Conservation (phyloP, 129 eudicot species). For the Apium graveolens region DNA sequence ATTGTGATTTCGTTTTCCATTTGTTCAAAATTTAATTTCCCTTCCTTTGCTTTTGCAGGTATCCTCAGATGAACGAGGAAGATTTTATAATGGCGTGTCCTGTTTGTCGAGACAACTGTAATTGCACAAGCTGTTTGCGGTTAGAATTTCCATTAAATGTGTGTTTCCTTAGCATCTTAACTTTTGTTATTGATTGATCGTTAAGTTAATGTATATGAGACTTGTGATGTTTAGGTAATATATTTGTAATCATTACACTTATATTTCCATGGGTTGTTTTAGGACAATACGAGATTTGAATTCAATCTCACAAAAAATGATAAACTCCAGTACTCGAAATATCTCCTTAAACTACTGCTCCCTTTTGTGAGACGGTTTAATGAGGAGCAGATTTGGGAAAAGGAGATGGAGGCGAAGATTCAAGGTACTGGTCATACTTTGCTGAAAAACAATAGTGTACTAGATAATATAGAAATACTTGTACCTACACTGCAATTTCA, state of each 20-base stretch:
- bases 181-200: neutral
- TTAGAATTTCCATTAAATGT: neutral
- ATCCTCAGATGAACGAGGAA: neutral
- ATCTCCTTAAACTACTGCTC: conserved; percentile 44
- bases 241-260: neutral
- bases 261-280: neutral
- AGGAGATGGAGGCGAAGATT: conserved; percentile 54
- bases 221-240: neutral
- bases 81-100: neutral
- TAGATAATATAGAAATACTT: neutral
- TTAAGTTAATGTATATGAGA: neutral
- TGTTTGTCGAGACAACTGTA: conserved; percentile 2
- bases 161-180: neutral
- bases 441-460: neutral
- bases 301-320: neutral
- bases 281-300: neutral
- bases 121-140: conserved; percentile 3
- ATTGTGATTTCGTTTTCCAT: neutral
- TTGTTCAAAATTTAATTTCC: neutral
- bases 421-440: conserved; percentile 35
- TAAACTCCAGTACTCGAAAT: conserved; percentile 27
- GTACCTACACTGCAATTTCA: neutral
- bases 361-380: conserved; percentile 52
- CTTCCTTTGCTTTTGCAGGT: neutral
- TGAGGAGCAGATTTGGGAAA: conserved; percentile 53